phyloP scores from a whole-genome alignment of 331 rosid species.

The Ulmus americana region DNA sequence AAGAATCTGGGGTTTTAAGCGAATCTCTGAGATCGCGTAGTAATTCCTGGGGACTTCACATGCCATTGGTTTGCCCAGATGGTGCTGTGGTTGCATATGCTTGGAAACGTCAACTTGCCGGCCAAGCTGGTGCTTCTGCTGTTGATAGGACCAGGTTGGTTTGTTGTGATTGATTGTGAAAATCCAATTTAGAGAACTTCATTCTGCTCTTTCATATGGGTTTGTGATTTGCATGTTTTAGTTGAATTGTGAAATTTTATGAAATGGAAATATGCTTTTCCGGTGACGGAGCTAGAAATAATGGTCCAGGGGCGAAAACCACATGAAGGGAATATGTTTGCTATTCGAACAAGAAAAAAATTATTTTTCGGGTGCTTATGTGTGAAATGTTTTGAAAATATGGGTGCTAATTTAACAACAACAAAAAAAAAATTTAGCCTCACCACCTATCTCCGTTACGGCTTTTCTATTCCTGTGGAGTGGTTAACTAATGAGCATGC shows the following conservation, averaged over 20 bases:
- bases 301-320: no score
- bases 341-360: no score
- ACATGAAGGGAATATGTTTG: no score
- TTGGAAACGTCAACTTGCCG: conserved; percentile 92
- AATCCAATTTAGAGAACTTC: not conserved
- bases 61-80: conserved; percentile 93
- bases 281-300: no score
- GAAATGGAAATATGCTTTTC: not conserved
- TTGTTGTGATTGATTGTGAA: not conserved
- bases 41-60: conserved; percentile 86
- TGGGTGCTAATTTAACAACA: no score
- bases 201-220: not conserved
- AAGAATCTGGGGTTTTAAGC: conserved; percentile 73
- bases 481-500: not conserved
- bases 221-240: not conserved
- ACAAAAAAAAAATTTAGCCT: no score
- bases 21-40: conserved; percentile 73
- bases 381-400: no score
- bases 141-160: conserved; percentile 72
- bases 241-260: not conserved
- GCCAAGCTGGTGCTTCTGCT: conserved; percentile 91
- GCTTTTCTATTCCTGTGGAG: not conserved
- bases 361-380: no score
- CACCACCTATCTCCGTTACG: no score
- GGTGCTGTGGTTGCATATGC: conserved; percentile 94